A percentile compares a stretch with the other conserved stretches of the same genome.
Evolutionary conservation across 2,329 filamentous ascomycete species (phyloP).

Genomic region (Teratosphaeria viscida): DNA sequence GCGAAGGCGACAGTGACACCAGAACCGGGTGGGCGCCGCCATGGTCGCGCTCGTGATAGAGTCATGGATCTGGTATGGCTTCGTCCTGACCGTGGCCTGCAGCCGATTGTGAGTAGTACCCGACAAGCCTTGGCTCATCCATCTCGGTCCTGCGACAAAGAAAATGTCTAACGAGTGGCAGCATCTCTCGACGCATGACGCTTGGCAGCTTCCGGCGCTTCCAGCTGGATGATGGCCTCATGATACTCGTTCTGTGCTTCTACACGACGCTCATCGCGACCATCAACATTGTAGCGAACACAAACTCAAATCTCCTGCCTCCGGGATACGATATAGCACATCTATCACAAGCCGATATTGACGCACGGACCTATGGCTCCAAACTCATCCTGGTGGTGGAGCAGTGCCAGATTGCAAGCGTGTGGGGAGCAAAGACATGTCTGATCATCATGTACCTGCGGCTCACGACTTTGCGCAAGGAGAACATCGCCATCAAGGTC

Average conservation of each 20-base stretch:
- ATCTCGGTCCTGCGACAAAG: slow-evolving; percentile 1
- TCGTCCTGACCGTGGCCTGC: slow-evolving; percentile 30
- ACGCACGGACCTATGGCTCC: slow-evolving; percentile 23
- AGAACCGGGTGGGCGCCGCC: slow-evolving; percentile 2
- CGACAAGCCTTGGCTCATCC: neutral
- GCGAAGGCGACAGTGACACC: neutral
- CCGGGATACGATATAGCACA: slow-evolving; percentile 35
- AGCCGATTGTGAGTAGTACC: slow-evolving; percentile 32
- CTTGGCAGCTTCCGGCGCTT: slow-evolving; percentile 39
- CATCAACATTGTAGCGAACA: slow-evolving; percentile 34
- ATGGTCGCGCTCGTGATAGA: slow-evolving; percentile 31
- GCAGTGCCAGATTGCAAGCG: slow-evolving; percentile 26
- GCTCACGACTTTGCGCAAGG: slow-evolving; percentile 25
- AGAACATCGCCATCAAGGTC: slow-evolving; percentile 26
- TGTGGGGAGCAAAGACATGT: slow-evolving; percentile 31
- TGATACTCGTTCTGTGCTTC: slow-evolving; percentile 40
- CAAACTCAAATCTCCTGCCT: slow-evolving; percentile 35
- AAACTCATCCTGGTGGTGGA: slow-evolving; percentile 31
- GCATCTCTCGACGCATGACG: slow-evolving; percentile 34
- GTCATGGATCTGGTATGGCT: slow-evolving; percentile 38
- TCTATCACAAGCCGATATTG: slow-evolving; percentile 20
- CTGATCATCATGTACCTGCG: slow-evolving; percentile 30
- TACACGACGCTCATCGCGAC: slow-evolving; percentile 42
- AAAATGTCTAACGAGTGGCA: slow-evolving; percentile 11
- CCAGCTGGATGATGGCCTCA: slow-evolving; percentile 49